phyloP scores from a whole-genome alignment of 1,284 basidiomycete species.

The Ceratobasidium sp. region DNA sequence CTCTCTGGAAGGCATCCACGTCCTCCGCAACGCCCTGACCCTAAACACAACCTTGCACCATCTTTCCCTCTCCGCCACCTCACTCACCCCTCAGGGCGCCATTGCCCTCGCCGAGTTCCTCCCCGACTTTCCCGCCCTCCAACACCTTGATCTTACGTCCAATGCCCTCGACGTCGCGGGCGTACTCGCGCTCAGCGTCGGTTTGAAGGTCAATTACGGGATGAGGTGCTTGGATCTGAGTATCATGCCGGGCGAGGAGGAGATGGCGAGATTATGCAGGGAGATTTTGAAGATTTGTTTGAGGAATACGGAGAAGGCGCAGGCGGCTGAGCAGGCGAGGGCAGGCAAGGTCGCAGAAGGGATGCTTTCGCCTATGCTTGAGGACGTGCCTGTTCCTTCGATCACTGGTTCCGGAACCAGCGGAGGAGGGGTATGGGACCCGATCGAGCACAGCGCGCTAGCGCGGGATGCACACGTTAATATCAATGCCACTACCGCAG shows the following conservation, averaged over 20 bases:
- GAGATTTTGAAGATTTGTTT: conserved; percentile 86
- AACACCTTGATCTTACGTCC: conserved; percentile 88
- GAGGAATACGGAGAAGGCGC: conserved; percentile 86
- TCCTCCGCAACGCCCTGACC: conserved; percentile 87
- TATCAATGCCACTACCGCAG: conserved; percentile 35
- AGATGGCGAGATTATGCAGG: conserved; percentile 85
- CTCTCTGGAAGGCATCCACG: conserved; percentile 81
- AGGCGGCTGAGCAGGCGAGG: conserved; percentile 42
- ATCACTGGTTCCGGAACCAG: conserved; percentile 5
- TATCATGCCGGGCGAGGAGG: conserved; percentile 88
- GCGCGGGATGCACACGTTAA: conserved; percentile 57
- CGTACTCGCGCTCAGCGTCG: conserved; percentile 89
- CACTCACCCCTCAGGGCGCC: conserved; percentile 84
- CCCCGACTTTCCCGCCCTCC: conserved; percentile 84
- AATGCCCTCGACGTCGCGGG: conserved; percentile 89
- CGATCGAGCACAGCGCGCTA: conserved; percentile 83
- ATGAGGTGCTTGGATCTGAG: conserved; percentile 94
- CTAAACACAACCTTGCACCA: conserved; percentile 92
- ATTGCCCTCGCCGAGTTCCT: conserved; percentile 97
- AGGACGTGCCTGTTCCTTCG: conserved; percentile 14
- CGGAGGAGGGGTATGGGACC: conserved; percentile 71
- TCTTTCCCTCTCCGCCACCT: conserved; percentile 88
- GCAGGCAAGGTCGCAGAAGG: conserved; percentile 38
- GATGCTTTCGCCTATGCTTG: conserved; percentile 16
- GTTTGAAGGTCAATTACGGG: conserved; percentile 81